Conservation (phyloP, 2,329 filamentous ascomycete genomes). For the Diaporthe citriasiana region DNA sequence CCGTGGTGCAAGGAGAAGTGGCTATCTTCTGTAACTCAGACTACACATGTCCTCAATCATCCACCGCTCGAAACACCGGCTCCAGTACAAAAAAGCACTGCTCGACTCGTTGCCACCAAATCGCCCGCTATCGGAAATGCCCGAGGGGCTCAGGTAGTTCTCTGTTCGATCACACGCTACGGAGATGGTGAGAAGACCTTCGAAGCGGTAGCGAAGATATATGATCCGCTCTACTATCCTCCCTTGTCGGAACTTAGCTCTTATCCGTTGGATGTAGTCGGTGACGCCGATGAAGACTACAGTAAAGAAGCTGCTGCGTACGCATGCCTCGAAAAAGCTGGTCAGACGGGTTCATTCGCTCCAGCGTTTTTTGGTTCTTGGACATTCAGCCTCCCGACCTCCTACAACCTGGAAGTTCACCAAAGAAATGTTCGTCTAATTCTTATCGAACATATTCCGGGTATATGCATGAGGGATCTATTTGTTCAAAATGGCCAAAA, state of each 20-base stretch:
- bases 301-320: neutral
- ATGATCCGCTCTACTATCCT: slow-evolving; percentile 8
- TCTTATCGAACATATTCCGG: neutral
- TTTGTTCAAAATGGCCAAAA: neutral
- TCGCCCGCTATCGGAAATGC: neutral
- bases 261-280: neutral
- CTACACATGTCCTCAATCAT: neutral
- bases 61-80: neutral
- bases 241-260: neutral
- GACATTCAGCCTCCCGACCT: neutral
- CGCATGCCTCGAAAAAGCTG: neutral
- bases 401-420: neutral
- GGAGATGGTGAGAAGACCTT: neutral
- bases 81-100: neutral
- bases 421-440: neutral
- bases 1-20: too few species aligned
- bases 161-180: neutral
- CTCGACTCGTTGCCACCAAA: neutral
- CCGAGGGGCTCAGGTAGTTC: neutral
- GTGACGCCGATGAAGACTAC: neutral
- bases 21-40: neutral
- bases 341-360: neutral
- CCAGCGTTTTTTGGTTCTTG: slow-evolving; percentile 11
- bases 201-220: slow-evolving; percentile 11
- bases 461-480: neutral